Evolutionary conservation across 2,329 filamentous ascomycete species (phyloP), one percentile per base, ranked within the genome.

Genomic region (Aureobasidium pullulans): DNA sequence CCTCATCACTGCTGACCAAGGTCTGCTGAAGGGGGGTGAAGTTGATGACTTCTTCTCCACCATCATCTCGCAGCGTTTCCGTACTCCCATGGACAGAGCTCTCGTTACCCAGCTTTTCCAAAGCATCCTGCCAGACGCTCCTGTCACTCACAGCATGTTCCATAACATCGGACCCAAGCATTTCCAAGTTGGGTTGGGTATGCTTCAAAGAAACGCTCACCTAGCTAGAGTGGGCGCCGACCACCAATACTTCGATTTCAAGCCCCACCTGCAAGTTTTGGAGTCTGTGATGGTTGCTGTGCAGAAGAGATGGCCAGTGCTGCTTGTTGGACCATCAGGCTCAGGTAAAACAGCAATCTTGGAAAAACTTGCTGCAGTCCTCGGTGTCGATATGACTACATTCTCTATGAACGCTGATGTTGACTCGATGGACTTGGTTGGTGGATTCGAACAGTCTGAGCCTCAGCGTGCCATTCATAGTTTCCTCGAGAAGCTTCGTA

Each of bases 401-500:
- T 89, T 97, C 66, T 86, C 92, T 0, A 84, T 99, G 75, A 99
- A 96, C 69, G 87, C 92, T 6, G 95, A 99, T 67, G 89, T 96
- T 46, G 94, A 99, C 71, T 92, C 93, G 0, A 96, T 96, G 85
- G 94, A 99, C 73, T 83, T 99, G 59, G 90, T 99, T 60, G 94
- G 94, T 68, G 94, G 94, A 0, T 99, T 96, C 69, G 94, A 99
- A 71, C 94, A 99, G 73, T 86, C 90, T 16, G 94, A 99, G 70
- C 85, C 89, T 23, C 80, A 88, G 54, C 82, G 93, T 59, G 84
- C 88, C 62, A 77, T 89, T 4, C 85, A 87, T 57, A 76, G 78
- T n/a, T 78, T 84, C 64, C 69, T 87, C 6, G 71, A 77, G 29
- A 76, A 81, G 49, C 69, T 89, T 9, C 43, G 36, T 37, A 46